Conservation (phyloP, 2,329 filamentous ascomycete species). For the Epichloe gansuensis region DNA sequence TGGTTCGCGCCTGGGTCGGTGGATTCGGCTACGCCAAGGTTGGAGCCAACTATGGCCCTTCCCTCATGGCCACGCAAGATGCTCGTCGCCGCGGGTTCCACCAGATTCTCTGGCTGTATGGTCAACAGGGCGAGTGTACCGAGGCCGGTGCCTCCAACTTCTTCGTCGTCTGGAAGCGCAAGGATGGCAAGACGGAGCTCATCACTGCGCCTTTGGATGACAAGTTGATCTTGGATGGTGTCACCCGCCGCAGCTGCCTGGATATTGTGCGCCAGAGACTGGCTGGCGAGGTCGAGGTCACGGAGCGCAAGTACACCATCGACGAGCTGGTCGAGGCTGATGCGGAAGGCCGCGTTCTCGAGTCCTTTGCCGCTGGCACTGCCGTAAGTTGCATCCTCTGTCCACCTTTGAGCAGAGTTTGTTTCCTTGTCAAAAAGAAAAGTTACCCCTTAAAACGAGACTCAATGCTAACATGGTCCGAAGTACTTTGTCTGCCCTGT, state of each 20-base stretch:
- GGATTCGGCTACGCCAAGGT: slow-evolving; percentile 89
- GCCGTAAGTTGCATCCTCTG: slow-evolving; percentile 46
- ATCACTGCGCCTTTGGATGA: slow-evolving; percentile 76
- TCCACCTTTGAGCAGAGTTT: background rate
- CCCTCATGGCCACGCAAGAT: slow-evolving; percentile 64
- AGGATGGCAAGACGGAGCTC: slow-evolving; percentile 45
- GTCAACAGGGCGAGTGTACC: slow-evolving; percentile 63
- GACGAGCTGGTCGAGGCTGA: slow-evolving; percentile 61
- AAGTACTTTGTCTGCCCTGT: slow-evolving; percentile 62
- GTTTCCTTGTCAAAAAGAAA: slow-evolving; percentile 10
- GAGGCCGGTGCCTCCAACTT: slow-evolving; percentile 91
- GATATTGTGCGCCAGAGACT: slow-evolving; percentile 58
- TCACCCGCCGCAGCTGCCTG: slow-evolving; percentile 72
- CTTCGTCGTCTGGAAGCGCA: slow-evolving; percentile 64
- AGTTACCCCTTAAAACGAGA: background rate
- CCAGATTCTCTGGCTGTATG: slow-evolving; percentile 92
- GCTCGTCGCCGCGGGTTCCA: slow-evolving; percentile 64
- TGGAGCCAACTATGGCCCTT: slow-evolving; percentile 86
- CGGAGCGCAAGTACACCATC: slow-evolving; percentile 77
- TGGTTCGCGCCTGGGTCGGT: slow-evolving; percentile 83
- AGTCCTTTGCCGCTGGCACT: slow-evolving; percentile 79
- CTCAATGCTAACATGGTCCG: background rate
- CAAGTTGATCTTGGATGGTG: slow-evolving; percentile 74
- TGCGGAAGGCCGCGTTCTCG: slow-evolving; percentile 63
- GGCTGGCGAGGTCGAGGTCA: slow-evolving; percentile 49